A percentile compares a stretch with the other conserved stretches of the same genome.
phyloP scores from a whole-genome alignment of 2,329 filamentous ascomycete genomes.

The Pseudocercospora pini-densiflorae region DNA sequence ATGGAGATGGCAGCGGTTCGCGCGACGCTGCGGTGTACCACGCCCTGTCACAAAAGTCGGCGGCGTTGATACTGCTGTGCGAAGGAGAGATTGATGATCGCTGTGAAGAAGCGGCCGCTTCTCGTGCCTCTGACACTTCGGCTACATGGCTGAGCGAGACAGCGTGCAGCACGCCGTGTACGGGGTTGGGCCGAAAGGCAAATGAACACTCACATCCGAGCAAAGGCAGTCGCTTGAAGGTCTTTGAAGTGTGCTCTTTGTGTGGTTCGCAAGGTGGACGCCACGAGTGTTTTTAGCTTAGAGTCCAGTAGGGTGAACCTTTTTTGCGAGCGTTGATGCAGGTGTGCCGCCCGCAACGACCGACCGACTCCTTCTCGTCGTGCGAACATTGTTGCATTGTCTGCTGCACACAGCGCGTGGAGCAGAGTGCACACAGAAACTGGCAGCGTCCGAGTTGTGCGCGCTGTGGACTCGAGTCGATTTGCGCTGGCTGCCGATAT shows the following conservation, averaged over 20 bases:
- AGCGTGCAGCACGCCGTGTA: neutral
- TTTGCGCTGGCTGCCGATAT: neutral
- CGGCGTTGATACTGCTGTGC: constrained; percentile 2
- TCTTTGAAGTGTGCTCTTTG: neutral
- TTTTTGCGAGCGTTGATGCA: neutral
- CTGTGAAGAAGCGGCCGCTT: neutral
- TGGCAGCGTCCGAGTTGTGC: neutral
- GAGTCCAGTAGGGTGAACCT: neutral
- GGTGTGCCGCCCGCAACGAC: neutral
- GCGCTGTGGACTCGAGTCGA: neutral
- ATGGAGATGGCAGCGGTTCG: constrained; percentile 6
- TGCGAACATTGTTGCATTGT: neutral
- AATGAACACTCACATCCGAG: neutral
- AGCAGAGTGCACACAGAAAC: neutral
- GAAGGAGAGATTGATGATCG: neutral
- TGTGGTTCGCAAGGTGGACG: neutral
- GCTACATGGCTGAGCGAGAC: too few relatives aligned
- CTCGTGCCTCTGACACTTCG: neutral
- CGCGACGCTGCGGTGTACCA: constrained; percentile 5
- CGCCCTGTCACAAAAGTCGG: neutral
- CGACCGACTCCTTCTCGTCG: neutral
- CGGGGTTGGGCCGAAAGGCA: neutral
- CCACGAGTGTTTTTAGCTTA: constrained; percentile 1
- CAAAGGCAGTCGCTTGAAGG: neutral
- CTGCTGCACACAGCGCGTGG: neutral